These are phyloP conservation scores for Colletotrichum simmondsii DNA, from an alignment of 2,329 filamentous ascomycete genomes.

Conservation along the genomic window DNA sequence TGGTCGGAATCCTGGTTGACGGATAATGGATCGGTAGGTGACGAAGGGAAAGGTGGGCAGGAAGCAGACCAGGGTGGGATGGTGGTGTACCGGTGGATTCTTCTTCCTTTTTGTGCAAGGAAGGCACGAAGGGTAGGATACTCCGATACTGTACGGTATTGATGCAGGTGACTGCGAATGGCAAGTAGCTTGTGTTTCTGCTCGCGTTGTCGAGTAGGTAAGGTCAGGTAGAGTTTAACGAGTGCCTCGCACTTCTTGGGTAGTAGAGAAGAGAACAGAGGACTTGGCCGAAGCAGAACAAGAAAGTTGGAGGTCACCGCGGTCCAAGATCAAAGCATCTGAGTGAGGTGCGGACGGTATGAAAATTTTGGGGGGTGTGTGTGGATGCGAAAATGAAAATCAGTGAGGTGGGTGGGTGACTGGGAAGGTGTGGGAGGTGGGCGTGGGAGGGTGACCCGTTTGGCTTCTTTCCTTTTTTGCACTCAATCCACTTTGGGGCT, in stretches of 20 bases:
- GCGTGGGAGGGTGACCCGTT: conserved; percentile 19
- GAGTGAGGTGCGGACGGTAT: conserved; percentile 14
- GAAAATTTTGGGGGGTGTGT: conserved; percentile 15
- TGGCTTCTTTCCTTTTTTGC: conserved; percentile 8
- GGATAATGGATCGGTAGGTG: conserved; percentile 28
- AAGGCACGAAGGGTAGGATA: not conserved
- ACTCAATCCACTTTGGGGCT: conserved; percentile 23
- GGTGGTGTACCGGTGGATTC: not conserved
- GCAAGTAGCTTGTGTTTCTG: not conserved
- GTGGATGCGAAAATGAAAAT: not conserved
- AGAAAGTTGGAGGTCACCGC: conserved; percentile 31
- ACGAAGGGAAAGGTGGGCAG: conserved; percentile 20
- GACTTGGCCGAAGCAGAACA: conserved; percentile 19
- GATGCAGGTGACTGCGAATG: not conserved
- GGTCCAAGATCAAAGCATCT: conserved; percentile 31
- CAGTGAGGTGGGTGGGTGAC: not conserved
- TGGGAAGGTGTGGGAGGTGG: conserved; percentile 16
- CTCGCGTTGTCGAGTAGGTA: not conserved
- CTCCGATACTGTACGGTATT: not conserved
- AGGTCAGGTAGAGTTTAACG: too few species aligned
- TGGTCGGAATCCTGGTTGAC: conserved; percentile 26
- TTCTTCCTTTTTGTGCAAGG: conserved; percentile 15
- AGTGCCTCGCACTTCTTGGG: too few species aligned
- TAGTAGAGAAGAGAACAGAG: not conserved
- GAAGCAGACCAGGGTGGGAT: not conserved